Percentiles rank a stretch among this genome's conserved stretches.
Evolutionary conservation across 2,329 filamentous ascomycete species (phyloP).

Genomic region (Hymenoscyphus fraxineus): DNA sequence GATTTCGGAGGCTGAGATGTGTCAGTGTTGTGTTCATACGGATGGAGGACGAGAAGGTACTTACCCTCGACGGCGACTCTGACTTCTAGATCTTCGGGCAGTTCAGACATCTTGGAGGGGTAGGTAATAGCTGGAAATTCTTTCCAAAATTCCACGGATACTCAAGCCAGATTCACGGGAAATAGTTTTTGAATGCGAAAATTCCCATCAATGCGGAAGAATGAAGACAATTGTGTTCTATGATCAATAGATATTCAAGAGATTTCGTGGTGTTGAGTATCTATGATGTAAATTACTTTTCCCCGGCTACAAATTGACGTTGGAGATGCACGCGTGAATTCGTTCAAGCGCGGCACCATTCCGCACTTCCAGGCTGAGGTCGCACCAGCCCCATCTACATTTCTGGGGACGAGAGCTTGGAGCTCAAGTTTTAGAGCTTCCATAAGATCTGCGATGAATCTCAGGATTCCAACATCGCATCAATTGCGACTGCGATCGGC

Average conservation of each 20-base stretch:
- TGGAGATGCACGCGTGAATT: neutral
- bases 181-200: neutral
- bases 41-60: neutral
- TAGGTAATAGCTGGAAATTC: neutral
- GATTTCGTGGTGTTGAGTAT: neutral
- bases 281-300: neutral
- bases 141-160: neutral
- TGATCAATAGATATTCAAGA: neutral
- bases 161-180: neutral
- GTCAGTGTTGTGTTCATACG: conserved; percentile 6
- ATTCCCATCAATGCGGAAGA: neutral
- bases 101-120: conserved; percentile 37
- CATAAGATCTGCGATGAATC: conserved; percentile 22
- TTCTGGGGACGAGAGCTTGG: neutral
- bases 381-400: neutral
- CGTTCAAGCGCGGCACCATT: neutral
- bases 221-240: neutral
- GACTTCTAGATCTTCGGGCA: conserved; percentile 44
- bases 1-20: conserved; percentile 57
- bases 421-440: neutral
- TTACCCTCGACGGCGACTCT: conserved; percentile 38
- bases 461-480: conserved; percentile 19
- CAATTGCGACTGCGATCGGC: conserved; percentile 14
- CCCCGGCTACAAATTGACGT: neutral
- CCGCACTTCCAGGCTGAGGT: conserved; percentile 3